Base-by-base conservation (phyloP, 495 filamentous ascomycete genomes). In the Neurospora sp. region DNA sequence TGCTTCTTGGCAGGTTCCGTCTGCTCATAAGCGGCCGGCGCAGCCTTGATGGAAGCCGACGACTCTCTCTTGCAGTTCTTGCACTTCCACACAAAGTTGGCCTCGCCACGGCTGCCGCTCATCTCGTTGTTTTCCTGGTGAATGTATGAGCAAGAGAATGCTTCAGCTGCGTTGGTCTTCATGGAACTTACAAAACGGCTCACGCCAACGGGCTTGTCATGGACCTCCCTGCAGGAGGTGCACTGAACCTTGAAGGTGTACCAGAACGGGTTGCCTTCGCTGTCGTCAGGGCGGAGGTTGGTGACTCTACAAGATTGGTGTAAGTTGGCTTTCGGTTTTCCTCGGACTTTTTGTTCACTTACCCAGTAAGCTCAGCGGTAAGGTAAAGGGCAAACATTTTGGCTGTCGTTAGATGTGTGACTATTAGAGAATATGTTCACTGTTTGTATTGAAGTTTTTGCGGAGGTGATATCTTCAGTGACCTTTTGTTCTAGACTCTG, bases 191-290 rank as follows among this genome's bases (percentile, higher is more conserved):
- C 96, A 84, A 94, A 96, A 40, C 96, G 91, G 81, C 88, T 97
- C 75, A 99, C 87, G 70, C 87, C 91, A 48, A 99, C 89, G 82
- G 87, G 90, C 77, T 98, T 99, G 4, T 91, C 89, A 80, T 99
- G 96, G 1, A 83, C 89, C 83, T 99, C 96, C 69, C 93, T 88
- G 81, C 96, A 99, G 35, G 94, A 97, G 12, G 91, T 97, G 81
- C 96, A 99, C 84, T 97, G 91, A 53, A 99, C 95, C 78, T 91
- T 93, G 88, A 99, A 98, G 68, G 91, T 97, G 85, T 96, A 99
- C 85, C 89, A 96, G 83, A 97, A 98, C 0, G 93, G 93, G 71
- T 86, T 88, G 7, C 92, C 91, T 69, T 87, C 83, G 3, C 91
- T 92, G 81, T 99, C 96, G 73, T 91, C 84, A 1, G 96, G 96